phyloP scores from a whole-genome alignment of 768 basidiomycete genomes.

The Hericium erinaceus region DNA sequence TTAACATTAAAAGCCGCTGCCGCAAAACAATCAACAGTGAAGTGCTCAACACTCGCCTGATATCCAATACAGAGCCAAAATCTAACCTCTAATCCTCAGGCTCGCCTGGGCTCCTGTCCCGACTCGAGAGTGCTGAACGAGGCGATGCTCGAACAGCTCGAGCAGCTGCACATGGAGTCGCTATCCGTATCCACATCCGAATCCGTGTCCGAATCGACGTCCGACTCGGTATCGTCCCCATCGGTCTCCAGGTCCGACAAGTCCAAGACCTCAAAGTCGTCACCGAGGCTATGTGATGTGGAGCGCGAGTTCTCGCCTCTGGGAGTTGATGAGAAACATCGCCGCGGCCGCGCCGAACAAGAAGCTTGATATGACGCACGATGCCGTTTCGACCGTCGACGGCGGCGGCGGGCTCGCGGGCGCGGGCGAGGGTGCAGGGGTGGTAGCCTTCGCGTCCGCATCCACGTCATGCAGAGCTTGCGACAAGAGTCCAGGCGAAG shows the following conservation, averaged over 20 bases:
- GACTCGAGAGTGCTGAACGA: constrained; percentile 12
- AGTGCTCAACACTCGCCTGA: no score
- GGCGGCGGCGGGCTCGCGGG: constrained; percentile 15
- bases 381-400: constrained; percentile 26
- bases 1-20: no score
- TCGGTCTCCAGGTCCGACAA: background rate
- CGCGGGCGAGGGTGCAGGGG: constrained; percentile 9
- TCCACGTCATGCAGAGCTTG: background rate
- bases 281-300: constrained; percentile 10
- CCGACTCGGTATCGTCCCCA: background rate
- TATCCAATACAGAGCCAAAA: no score
- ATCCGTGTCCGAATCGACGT: constrained; percentile 2
- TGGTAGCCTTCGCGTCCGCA: background rate
- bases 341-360: constrained; percentile 50
- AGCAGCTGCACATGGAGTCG: constrained; percentile 11
- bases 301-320: constrained; percentile 13
- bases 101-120: no score
- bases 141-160: constrained; percentile 14
- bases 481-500: background rate
- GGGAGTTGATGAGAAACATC: constrained; percentile 21
- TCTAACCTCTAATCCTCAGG: no score
- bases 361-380: constrained; percentile 48
- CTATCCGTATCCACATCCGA: constrained; percentile 6
- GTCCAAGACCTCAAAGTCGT: background rate
- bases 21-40: no score